phyloP scores from a whole-genome alignment of 805 yeast genomes.

The Scheffersomyces amazonensis region DNA sequence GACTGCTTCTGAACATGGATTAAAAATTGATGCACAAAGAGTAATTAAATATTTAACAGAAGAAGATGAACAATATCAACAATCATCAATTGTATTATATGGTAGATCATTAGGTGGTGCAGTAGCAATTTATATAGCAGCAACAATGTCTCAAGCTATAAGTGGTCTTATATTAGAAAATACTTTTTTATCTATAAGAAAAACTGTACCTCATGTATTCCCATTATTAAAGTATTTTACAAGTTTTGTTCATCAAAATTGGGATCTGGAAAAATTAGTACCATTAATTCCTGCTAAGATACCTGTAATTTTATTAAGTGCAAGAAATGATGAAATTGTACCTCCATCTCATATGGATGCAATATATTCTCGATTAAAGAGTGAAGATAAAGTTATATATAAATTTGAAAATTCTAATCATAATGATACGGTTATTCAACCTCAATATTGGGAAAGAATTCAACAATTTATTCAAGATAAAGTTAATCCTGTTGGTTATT shows the following conservation, averaged over 20 bases:
- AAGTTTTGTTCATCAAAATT: constrained; percentile 67
- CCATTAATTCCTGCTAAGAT: constrained; percentile 46
- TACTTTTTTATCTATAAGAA: constrained; percentile 74
- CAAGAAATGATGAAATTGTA: constrained; percentile 80
- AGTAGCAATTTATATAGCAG: constrained; percentile 78
- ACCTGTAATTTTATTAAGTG: constrained; percentile 72
- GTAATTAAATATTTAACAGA: constrained; percentile 55
- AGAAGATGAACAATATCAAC: constrained; percentile 49
- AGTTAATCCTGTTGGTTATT: constrained; percentile 40
- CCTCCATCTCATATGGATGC: constrained; percentile 80
- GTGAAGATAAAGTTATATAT: constrained; percentile 49
- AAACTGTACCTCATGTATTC: constrained; percentile 69
- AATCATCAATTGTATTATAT: constrained; percentile 61
- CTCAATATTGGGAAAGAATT: constrained; percentile 74
- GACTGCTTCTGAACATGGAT: constrained; percentile 67
- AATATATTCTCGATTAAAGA: constrained; percentile 51
- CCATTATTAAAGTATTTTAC: constrained; percentile 61
- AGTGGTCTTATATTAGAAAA: constrained; percentile 78
- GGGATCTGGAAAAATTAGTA: constrained; percentile 75
- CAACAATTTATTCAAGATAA: constrained; percentile 49
- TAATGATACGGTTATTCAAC: constrained; percentile 77
- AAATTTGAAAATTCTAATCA: constrained; percentile 65
- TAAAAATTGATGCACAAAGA: constrained; percentile 78
- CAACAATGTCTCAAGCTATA: constrained; percentile 48
- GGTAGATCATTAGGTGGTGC: constrained; percentile 97